phyloP scores from a whole-genome alignment of 1,284 basidiomycete species.

The Thecaphora frezii region DNA sequence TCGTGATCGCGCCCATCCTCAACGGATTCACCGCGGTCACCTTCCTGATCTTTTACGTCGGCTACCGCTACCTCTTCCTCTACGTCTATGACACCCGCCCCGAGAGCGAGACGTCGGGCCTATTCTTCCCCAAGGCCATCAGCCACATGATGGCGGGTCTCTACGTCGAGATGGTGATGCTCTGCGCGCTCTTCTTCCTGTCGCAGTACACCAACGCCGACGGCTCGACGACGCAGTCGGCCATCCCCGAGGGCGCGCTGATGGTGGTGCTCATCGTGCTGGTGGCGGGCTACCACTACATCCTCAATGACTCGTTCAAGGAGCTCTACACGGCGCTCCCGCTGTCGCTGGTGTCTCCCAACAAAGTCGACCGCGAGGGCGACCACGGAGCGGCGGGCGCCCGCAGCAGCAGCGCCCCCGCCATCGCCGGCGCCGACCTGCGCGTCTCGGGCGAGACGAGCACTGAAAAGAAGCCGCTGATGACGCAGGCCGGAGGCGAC shows the following conservation, averaged over 20 bases:
- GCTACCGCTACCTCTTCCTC: constrained; percentile 65
- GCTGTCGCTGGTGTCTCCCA: constrained; percentile 32
- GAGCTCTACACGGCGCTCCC: constrained; percentile 45
- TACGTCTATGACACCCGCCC: constrained; percentile 71
- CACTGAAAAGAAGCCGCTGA: constrained; percentile 40
- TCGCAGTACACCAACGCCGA: constrained; percentile 35
- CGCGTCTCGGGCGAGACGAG: constrained; percentile 32
- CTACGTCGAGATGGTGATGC: constrained; percentile 53
- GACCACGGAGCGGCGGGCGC: too few species aligned
- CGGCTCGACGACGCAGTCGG: constrained; percentile 29
- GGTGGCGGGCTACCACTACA: constrained; percentile 66
- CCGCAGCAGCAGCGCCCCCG: not conserved
- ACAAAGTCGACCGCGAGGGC: constrained; percentile 9
- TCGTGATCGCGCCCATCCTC: constrained; percentile 88
- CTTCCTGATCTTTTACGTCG: constrained; percentile 77
- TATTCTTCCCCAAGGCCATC: constrained; percentile 94
- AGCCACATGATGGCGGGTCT: constrained; percentile 86
- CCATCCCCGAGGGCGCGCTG: constrained; percentile 64
- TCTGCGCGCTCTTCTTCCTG: constrained; percentile 55
- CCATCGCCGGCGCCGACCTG: not conserved
- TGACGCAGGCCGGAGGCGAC: not conserved
- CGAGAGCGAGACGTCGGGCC: constrained; percentile 80
- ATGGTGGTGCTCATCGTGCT: constrained; percentile 80
- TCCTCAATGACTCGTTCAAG: constrained; percentile 58
- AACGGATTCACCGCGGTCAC: constrained; percentile 82